These are phyloP conservation scores for Clitopilus passeckerianus DNA, from an alignment of 768 basidiomycete species.

Conservation along the genomic window DNA sequence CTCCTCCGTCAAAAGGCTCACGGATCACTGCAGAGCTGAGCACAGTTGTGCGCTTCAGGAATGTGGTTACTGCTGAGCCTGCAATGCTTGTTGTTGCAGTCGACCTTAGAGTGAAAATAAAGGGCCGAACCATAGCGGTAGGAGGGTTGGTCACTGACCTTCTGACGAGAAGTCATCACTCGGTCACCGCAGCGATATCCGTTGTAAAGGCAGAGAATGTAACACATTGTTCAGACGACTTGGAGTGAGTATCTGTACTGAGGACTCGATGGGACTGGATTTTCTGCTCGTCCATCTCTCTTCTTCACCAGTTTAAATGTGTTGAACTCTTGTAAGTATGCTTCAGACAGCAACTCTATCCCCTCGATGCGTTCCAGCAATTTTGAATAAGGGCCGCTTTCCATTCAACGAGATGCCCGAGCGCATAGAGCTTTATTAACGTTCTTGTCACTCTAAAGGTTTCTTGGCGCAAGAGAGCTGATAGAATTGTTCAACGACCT, in stretches of 20 bases:
- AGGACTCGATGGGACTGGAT: background rate
- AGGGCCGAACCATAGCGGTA: background rate
- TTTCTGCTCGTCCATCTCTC: background rate
- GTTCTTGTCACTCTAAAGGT: too few species aligned
- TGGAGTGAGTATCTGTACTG: background rate
- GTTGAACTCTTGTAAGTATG: too few species aligned
- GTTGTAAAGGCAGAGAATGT: slow-evolving; percentile 23
- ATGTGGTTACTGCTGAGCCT: slow-evolving; percentile 32
- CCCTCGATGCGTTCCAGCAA: too few species aligned
- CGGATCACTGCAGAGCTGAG: background rate
- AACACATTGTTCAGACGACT: slow-evolving; percentile 19
- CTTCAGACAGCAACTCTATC: too few species aligned
- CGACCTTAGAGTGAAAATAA: slow-evolving; percentile 29
- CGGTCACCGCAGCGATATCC: slow-evolving; percentile 28
- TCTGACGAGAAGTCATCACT: slow-evolving; percentile 22
- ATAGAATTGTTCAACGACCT: too few species aligned
- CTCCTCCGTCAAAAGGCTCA: background rate
- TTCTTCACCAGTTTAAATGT: too few species aligned
- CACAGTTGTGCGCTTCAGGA: slow-evolving; percentile 28
- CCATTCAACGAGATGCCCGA: too few species aligned
- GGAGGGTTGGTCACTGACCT: slow-evolving; percentile 17
- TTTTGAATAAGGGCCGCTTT: too few species aligned
- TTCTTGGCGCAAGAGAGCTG: too few species aligned
- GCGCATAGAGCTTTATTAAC: too few species aligned
- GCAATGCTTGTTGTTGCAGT: slow-evolving; percentile 38